Evolutionary conservation across 2,329 filamentous ascomycete genomes (phyloP), one percentile per base, ranked within the genome.

Genomic region (Apiospora kogelbergensis): DNA sequence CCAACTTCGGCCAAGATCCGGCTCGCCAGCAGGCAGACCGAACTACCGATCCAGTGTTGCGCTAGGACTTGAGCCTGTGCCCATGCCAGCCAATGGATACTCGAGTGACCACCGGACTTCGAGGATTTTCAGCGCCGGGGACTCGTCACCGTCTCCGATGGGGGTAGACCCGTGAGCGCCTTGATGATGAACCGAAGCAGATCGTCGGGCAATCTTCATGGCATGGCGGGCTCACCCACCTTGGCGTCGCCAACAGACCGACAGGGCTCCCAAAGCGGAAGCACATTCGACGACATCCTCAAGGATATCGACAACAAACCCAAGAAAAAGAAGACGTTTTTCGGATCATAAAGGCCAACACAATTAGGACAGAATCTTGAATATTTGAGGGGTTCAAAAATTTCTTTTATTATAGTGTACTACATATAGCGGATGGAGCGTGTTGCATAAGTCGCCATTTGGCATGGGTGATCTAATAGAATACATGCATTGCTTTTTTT

Each of bases 211-310:
- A 78, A 79, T 65, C 60, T 78, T 17, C 69, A 73, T 44, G 75
- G 70, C 41, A 70, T 75, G n/a, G 67, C 69, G 30, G 71, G 68
- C 37, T 70, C 73, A 45, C 72, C 74, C 37, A 71, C 68, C 1
- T 67, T 73, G n/a, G 69, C 70, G 10, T 64, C 46, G 44, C 66
- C 70, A 5, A 42, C 40, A 33, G 73, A 76, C 9, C 71, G 73
- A 40, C 76, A 79, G 63, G 76, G 70, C 6, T 73, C 75, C 1
- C 72, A 73, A 0, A 75, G 76, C 9, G 76, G 76, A 22, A 78
- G 77, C 68, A 79, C 78, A 2, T 79, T 79, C 70, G 78, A 79
- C 30, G 77, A 79, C 45, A 79, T 79, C 65, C 66, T 79, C 20
- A 78, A 78, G 66, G 76, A 78, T 22, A 75, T 78, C 69, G 69